A percentile compares a stretch with the other conserved stretches of the same genome.
phyloP scores from a whole-genome alignment of 139 green algal species.

The Tetradesmus lagerheimii region DNA sequence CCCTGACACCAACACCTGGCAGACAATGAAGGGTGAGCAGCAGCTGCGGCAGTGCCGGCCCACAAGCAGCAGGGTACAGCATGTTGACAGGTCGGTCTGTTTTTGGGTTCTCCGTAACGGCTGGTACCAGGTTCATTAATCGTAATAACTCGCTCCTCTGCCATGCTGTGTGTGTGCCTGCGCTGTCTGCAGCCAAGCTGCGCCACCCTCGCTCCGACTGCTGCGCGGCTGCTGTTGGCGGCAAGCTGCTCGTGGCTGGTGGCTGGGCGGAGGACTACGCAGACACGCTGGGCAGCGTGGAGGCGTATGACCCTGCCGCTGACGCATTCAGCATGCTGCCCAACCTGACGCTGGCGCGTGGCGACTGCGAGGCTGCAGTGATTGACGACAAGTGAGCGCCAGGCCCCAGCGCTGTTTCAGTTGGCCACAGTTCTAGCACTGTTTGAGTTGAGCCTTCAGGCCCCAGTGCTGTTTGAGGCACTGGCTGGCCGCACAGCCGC shows the following conservation, averaged over 20 bases:
- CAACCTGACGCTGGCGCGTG: constrained; percentile 32
- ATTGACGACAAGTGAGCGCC: background rate
- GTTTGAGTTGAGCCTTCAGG: no score
- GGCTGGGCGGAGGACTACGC: constrained; percentile 40
- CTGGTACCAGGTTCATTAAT: background rate
- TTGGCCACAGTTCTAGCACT: no score
- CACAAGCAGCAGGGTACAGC: no score
- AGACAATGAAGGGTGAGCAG: constrained; percentile 17
- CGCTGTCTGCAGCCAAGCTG: constrained; percentile 20
- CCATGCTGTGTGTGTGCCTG: background rate
- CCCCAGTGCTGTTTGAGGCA: no score
- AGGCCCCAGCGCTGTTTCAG: no score
- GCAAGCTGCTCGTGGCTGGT: constrained; percentile 50
- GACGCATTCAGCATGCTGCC: constrained; percentile 39
- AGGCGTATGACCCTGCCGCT: constrained; percentile 59
- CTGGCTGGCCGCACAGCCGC: no score
- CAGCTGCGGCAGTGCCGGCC: background rate
- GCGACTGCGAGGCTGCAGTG: constrained; percentile 32
- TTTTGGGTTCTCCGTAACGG: background rate
- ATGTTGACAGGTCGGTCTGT: no score
- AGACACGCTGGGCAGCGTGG: constrained; percentile 42
- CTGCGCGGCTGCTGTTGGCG: constrained; percentile 56
- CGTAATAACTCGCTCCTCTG: no score
- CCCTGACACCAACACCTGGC: constrained; percentile 37
- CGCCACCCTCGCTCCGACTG: constrained; percentile 46